Conservation (phyloP, 2,329 filamentous ascomycete species). For the Magnaporthiopsis incrustans region DNA sequence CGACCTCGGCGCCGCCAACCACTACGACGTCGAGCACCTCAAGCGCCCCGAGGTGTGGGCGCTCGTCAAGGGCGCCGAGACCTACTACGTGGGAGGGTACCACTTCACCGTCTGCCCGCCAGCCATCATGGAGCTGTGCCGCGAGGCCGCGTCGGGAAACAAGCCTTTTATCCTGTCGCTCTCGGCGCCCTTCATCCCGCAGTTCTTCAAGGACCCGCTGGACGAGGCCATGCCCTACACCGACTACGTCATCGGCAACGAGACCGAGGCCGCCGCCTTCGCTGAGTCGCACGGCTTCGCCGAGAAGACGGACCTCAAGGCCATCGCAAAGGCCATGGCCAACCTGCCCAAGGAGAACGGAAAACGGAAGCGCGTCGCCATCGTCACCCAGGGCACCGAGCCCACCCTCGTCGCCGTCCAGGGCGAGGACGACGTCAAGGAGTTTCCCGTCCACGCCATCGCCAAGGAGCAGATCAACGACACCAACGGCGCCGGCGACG, state of each 20-base stretch:
- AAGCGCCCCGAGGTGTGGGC: constrained; percentile 88
- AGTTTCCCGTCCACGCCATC: constrained; percentile 77
- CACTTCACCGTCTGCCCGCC: constrained; percentile 94
- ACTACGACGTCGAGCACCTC: constrained; percentile 91
- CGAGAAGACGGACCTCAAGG: constrained; percentile 58
- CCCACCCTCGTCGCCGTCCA: constrained; percentile 79
- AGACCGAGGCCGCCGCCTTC: constrained; percentile 86
- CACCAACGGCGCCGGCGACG: constrained; percentile 94
- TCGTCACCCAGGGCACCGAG: constrained; percentile 91
- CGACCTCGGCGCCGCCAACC: constrained; percentile 91
- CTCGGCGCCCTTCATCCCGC: constrained; percentile 88
- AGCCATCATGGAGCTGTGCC: constrained; percentile 80
- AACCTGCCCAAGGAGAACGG: constrained; percentile 87
- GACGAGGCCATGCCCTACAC: constrained; percentile 84
- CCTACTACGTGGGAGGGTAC: constrained; percentile 92
- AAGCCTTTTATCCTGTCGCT: constrained; percentile 90
- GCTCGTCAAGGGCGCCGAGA: constrained; percentile 77
- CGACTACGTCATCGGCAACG: constrained; percentile 95
- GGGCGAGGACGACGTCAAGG: constrained; percentile 60
- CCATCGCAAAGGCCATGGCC: constrained; percentile 80
- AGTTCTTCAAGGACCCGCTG: constrained; percentile 96
- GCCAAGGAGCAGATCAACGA: constrained; percentile 75
- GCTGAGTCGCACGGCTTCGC: constrained; percentile 71
- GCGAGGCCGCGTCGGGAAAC: constrained; percentile 82
- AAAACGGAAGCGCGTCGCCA: constrained; percentile 73